Evolutionary conservation across 1,284 basidiomycete genomes (phyloP).

Genomic region (Tilletia setariae): DNA sequence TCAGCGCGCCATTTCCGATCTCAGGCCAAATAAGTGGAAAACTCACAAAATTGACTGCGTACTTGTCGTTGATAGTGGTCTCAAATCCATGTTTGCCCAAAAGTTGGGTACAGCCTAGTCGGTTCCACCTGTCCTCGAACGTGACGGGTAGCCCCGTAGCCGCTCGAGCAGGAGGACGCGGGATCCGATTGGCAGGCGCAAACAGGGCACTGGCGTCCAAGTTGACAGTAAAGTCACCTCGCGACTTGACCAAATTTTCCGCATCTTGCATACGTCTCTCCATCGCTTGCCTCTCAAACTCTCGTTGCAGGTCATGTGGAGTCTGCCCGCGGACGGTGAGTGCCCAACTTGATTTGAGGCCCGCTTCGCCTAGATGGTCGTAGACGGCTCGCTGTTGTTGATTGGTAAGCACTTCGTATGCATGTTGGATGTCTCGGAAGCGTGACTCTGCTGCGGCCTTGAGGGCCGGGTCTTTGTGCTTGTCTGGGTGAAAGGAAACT

Average conservation of each 20-base stretch:
- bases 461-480: conserved; percentile 64
- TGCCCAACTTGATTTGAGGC: conserved; percentile 59
- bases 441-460: conserved; percentile 65
- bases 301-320: conserved; percentile 62
- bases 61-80: conserved; percentile 34
- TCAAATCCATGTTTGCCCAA: conserved; percentile 51
- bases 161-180: conserved; percentile 62
- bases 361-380: conserved; percentile 69
- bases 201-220: conserved; percentile 50
- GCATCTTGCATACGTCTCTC: conserved; percentile 58
- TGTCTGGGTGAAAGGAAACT: conserved; percentile 80
- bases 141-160: conserved; percentile 19
- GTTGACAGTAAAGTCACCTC: conserved; percentile 56
- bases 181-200: conserved; percentile 35
- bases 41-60: conserved; percentile 26
- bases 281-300: conserved; percentile 56
- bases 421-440: conserved; percentile 73
- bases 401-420: conserved; percentile 70
- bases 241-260: conserved; percentile 60
- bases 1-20: background rate
- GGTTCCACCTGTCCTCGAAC: conserved; percentile 28
- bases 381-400: conserved; percentile 73
- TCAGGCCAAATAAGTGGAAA: background rate
- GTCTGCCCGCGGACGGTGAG: conserved; percentile 58
- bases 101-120: conserved; percentile 39